Evolutionary conservation across 1,284 basidiomycete species (phyloP), one percentile per base, ranked within the genome.

Genomic region (Coriolopsis trogii): DNA sequence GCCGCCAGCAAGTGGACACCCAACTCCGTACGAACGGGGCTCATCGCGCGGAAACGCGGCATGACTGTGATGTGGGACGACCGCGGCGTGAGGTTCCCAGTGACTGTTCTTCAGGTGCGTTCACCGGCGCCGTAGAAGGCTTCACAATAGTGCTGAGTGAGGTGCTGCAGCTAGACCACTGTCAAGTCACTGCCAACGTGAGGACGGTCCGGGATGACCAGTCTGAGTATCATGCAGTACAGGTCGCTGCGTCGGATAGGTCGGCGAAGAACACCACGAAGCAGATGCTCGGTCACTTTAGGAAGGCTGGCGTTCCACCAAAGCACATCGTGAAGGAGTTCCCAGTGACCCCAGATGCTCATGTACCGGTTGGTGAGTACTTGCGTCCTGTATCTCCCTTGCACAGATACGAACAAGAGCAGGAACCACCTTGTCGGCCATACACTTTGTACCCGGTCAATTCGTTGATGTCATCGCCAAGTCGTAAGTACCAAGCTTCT

Each of bases 371-470:
- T 34, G 95, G 93, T 89, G 59, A 62, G 87, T 70, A 46, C 37
- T 44, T 16, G n/a, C 37, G 33, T 28, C 33, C 48, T 23, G 28
- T 13, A 10, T 38, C 6, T 44, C 28, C 21, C 15, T 13, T 15
- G 13, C 28, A 15, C 50, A 46, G 41, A 13, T 18, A 51, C 49
- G 28, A 51, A 25, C 23, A 10, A 4, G 24, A 36, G 36, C 59
- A 93, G 93, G 96, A 23, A 95, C 95, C 0, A 86, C 84, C 15
- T 70, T 99, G 24, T 95, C 92, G 45, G 94, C 95, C 0, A 81
- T 90, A 36, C 97, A 99, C 73, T 99, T 98, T 67, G 96, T 99
- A 13, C 97, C 97, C 0, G 97, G 97, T 0, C 97, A 99, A 70
- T 93, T 82, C 69, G 93, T 99, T 16, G 97, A 99, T 71, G 93